phyloP scores from a whole-genome alignment of 148 eudicot species.

The Chenopodium suecicum region DNA sequence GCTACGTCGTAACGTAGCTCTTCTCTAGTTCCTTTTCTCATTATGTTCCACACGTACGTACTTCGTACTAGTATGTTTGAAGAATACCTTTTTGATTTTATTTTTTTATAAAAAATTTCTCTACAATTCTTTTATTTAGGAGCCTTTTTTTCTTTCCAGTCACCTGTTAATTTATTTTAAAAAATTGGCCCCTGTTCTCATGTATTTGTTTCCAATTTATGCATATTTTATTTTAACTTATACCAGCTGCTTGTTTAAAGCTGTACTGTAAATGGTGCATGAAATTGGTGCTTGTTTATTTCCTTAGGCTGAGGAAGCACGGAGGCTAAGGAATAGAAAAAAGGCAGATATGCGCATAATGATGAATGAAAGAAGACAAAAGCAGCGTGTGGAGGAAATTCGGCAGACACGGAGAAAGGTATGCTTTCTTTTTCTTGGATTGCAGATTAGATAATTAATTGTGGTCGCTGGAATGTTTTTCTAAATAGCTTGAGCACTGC shows the following conservation, averaged over 20 bases:
- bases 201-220: neutral
- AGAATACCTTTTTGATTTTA: neutral
- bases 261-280: neutral
- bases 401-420: constrained; percentile 81
- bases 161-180: no score
- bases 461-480: neutral
- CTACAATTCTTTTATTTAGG: neutral
- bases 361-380: constrained; percentile 90
- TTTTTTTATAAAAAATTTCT: neutral
- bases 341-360: constrained; percentile 69
- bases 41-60: neutral
- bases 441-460: neutral
- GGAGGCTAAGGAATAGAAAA: constrained; percentile 57
- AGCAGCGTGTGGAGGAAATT: constrained; percentile 79
- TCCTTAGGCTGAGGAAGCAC: constrained; percentile 86
- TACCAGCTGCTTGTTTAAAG: neutral
- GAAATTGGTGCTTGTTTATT: constrained; percentile 7
- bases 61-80: neutral
- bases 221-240: neutral
- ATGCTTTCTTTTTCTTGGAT: constrained; percentile 1
- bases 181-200: neutral
- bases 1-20: no score
- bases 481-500: neutral
- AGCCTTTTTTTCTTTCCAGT: neutral
- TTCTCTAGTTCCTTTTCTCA: neutral